Percentiles rank a stretch among this genome's conserved stretches.
These are phyloP conservation scores for Prunus salicina DNA, from an alignment of 306 rosid genomes.

Conservation along the genomic window DNA sequence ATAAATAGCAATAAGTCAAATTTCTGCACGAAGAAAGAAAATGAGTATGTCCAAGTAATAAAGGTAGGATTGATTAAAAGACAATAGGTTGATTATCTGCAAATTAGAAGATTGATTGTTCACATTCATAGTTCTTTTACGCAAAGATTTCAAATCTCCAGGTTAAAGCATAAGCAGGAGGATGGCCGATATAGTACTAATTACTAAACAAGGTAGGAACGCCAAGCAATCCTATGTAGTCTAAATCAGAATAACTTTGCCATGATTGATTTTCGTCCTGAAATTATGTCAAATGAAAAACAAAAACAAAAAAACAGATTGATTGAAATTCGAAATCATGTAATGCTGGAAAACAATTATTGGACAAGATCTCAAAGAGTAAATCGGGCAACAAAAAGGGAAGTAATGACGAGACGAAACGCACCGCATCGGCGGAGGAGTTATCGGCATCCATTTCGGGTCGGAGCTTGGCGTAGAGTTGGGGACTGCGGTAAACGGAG, in stretches of 20 bases:
- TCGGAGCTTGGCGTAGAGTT: slow-evolving; percentile 59
- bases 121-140: neutral
- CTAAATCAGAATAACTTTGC: neutral
- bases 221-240: neutral
- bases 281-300: neutral
- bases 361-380: neutral
- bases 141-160: neutral
- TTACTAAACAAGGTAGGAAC: neutral
- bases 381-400: neutral
- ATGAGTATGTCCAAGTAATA: neutral
- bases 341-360: neutral
- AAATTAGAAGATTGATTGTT: neutral
- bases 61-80: neutral
- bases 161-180: neutral
- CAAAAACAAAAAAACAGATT: neutral
- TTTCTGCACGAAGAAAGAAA: neutral
- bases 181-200: neutral
- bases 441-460: slow-evolving; percentile 71
- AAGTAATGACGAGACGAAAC: slow-evolving; percentile 6
- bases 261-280: neutral
- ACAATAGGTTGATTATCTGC: neutral
- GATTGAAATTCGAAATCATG: neutral
- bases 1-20: neutral
- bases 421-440: slow-evolving; percentile 77
- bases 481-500: slow-evolving; percentile 77